Evolutionary conservation across 1,139 yeast genomes (phyloP).

Genomic region (Yamadazyma spencermartinsiae): DNA sequence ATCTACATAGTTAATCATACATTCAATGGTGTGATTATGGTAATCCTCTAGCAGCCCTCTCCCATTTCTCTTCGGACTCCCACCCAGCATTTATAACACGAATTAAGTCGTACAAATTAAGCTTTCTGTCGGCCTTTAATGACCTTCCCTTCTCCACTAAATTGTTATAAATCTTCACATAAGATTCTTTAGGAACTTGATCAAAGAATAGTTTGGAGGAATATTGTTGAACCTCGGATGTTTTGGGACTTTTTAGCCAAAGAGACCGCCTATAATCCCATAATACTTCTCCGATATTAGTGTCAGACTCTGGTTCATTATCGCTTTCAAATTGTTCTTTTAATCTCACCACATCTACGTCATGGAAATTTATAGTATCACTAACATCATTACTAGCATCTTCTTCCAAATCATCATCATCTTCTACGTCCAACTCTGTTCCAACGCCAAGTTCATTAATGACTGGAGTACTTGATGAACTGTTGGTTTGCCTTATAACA

Average conservation of each 20-base stretch:
- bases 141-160: constrained; percentile 59
- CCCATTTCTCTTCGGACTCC: constrained; percentile 67
- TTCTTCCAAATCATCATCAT: constrained; percentile 11
- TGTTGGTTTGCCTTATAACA: constrained; percentile 23
- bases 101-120: constrained; percentile 62
- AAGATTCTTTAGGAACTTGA: constrained; percentile 48
- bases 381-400: constrained; percentile 3
- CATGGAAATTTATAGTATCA: constrained; percentile 12
- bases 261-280: constrained; percentile 62
- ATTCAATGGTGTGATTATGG: constrained; percentile 21
- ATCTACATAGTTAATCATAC: too few relatives aligned
- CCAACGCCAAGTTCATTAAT: neutral
- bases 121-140: constrained; percentile 47
- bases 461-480: constrained; percentile 8
- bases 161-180: constrained; percentile 54
- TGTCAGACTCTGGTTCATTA: constrained; percentile 16
- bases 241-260: constrained; percentile 44
- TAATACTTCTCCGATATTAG: constrained; percentile 45
- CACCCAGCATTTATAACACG: constrained; percentile 69
- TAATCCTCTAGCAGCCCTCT: constrained; percentile 51
- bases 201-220: constrained; percentile 29
- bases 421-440: constrained; percentile 13
- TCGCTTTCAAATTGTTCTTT: constrained; percentile 16
- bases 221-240: constrained; percentile 18
- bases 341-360: constrained; percentile 13